phyloP scores from a whole-genome alignment of 805 yeast species.

The Candida succiphila region DNA sequence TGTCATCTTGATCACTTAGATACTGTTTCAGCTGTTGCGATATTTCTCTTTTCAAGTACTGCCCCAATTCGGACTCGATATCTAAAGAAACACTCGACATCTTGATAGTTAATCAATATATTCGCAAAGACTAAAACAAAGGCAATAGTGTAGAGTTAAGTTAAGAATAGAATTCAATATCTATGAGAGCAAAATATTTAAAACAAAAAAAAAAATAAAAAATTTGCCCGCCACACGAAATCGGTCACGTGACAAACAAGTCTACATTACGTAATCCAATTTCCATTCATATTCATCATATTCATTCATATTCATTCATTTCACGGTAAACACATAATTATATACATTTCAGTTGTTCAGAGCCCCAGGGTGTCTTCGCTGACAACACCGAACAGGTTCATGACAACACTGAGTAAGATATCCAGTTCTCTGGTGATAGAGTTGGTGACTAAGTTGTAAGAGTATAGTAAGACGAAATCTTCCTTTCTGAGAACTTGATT shows the following conservation, averaged over 20 bases:
- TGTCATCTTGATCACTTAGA: constrained; percentile 32
- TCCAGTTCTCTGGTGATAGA: constrained; percentile 59
- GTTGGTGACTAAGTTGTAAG: constrained; percentile 64
- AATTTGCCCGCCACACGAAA: too few relatives aligned
- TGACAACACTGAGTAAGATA: constrained; percentile 41
- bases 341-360: background rate
- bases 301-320: background rate
- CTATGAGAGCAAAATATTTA: too few relatives aligned
- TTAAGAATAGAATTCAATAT: too few relatives aligned
- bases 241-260: too few relatives aligned
- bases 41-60: constrained; percentile 33
- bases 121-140: too few relatives aligned
- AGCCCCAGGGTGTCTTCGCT: constrained; percentile 51
- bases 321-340: too few relatives aligned
- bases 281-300: background rate
- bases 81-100: constrained; percentile 16
- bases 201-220: too few relatives aligned
- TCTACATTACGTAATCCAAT: background rate
- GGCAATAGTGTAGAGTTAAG: too few relatives aligned
- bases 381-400: constrained; percentile 55
- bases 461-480: constrained; percentile 68
- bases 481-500: constrained; percentile 39
- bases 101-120: too few relatives aligned
- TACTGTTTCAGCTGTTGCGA: constrained; percentile 23
- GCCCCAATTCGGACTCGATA: constrained; percentile 24